These are phyloP conservation scores for Asterophora lycoperdoides DNA, from an alignment of 768 basidiomycete genomes.

Conservation along the genomic window DNA sequence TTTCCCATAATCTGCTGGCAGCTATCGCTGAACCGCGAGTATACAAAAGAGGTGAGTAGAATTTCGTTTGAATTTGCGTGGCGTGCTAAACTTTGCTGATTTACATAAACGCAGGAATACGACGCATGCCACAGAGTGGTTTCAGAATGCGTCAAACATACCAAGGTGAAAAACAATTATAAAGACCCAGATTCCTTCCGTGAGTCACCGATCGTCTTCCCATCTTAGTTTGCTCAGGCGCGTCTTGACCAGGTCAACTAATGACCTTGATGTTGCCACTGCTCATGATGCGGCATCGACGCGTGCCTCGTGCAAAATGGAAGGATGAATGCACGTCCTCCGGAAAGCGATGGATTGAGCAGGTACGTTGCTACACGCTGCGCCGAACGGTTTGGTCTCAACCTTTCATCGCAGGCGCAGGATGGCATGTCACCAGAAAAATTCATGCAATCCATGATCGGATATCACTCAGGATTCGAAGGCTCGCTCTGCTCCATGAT, in stretches of 20 bases:
- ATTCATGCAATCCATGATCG: conserved; percentile 70
- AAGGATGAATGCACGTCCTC: conserved; percentile 52
- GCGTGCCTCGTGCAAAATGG: conserved; percentile 75
- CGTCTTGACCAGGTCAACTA: conserved; percentile 48
- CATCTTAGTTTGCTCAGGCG: neutral
- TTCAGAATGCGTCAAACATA: conserved; percentile 55
- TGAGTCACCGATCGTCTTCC: conserved; percentile 33
- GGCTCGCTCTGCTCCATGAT: conserved; percentile 77
- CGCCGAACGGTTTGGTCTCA: conserved; percentile 3
- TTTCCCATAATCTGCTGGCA: conserved; percentile 73
- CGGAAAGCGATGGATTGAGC: conserved; percentile 83
- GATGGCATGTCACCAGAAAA: conserved; percentile 62
- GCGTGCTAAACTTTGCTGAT: conserved; percentile 13
- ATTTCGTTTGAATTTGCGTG: conserved; percentile 3
- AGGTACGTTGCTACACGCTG: conserved; percentile 35
- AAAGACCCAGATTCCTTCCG: conserved; percentile 61
- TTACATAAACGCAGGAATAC: conserved; percentile 64
- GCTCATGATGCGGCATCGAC: conserved; percentile 82
- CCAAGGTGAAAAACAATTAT: conserved; percentile 50
- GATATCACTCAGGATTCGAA: conserved; percentile 69
- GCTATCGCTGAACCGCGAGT: conserved; percentile 71
- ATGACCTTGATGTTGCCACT: conserved; percentile 73
- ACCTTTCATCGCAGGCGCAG: conserved; percentile 34
- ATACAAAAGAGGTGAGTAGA: conserved; percentile 53
- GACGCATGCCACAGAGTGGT: conserved; percentile 60